A percentile compares a stretch with the other conserved stretches of the same genome.
Evolutionary conservation across 2,329 filamentous ascomycete genomes (phyloP).

Genomic region (Pseudogymnoascus pannorum): DNA sequence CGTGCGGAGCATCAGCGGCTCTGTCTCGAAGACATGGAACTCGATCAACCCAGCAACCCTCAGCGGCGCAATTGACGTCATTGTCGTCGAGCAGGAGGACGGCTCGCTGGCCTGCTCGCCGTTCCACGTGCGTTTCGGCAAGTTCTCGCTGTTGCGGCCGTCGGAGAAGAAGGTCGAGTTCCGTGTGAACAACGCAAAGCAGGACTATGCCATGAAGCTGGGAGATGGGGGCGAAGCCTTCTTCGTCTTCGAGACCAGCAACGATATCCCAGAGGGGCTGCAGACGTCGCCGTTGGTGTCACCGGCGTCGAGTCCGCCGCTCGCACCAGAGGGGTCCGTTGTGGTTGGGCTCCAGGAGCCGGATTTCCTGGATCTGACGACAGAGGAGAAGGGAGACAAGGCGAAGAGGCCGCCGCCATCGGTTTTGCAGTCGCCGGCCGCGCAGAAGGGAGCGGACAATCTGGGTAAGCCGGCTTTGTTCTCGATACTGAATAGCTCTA

Average conservation of each 20-base stretch:
- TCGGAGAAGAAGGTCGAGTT: constrained; percentile 99
- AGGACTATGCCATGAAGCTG: constrained; percentile 95
- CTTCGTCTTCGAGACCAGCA: constrained; percentile 94
- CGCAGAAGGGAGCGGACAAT: constrained; percentile 26
- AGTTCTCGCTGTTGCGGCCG: constrained; percentile 89
- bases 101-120: constrained; percentile 84
- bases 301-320: constrained; percentile 76
- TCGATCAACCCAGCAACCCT: constrained; percentile 97
- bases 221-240: constrained; percentile 97
- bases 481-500: constrained; percentile 12
- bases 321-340: constrained; percentile 40
- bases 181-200: constrained; percentile 83
- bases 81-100: constrained; percentile 95
- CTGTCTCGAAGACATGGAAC: constrained; percentile 98
- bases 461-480: constrained; percentile 21
- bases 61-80: constrained; percentile 96
- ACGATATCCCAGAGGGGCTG: constrained; percentile 82
- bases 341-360: constrained; percentile 54
- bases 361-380: constrained; percentile 58
- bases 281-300: constrained; percentile 94
- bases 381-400: constrained; percentile 29
- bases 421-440: constrained; percentile 33
- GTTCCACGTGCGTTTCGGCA: constrained; percentile 97
- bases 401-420: constrained; percentile 38
- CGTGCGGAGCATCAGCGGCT: constrained; percentile 90